Conservation (phyloP, 2,329 filamentous ascomycete genomes). For the Cyclaneusma minus region DNA sequence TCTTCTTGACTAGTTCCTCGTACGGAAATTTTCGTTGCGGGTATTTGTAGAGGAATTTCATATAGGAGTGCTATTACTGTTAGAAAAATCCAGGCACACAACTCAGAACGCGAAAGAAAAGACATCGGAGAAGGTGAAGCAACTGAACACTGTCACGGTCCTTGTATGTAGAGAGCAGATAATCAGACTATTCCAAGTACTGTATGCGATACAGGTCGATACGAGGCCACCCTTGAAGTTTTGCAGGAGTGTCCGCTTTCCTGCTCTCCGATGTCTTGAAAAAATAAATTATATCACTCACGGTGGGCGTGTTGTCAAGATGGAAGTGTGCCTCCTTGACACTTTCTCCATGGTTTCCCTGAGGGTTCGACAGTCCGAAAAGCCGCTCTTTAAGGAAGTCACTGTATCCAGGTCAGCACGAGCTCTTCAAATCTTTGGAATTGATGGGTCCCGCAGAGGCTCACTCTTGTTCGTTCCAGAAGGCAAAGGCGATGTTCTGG, state of each 20-base stretch:
- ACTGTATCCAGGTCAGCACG: constrained; percentile 35
- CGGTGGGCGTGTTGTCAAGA: constrained; percentile 71
- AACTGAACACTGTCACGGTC: too few species aligned
- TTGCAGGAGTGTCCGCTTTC: too few species aligned
- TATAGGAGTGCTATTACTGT: constrained; percentile 68
- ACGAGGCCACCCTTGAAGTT: too few species aligned
- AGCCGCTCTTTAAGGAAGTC: constrained; percentile 89
- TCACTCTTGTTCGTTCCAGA: constrained; percentile 96
- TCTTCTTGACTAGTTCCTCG: constrained; percentile 72
- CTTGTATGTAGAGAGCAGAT: too few species aligned
- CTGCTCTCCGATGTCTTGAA: too few species aligned
- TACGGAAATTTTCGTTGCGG: constrained; percentile 88
- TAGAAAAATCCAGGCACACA: constrained; percentile 8
- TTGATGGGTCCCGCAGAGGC: constrained; percentile 19
- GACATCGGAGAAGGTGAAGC: background rate
- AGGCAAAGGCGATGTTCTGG: constrained; percentile 88
- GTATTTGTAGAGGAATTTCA: constrained; percentile 98
- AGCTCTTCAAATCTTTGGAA: constrained; percentile 1
- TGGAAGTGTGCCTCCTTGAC: constrained; percentile 96
- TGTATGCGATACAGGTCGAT: too few species aligned
- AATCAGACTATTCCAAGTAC: background rate
- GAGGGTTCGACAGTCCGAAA: constrained; percentile 88
- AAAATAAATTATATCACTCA: too few species aligned
- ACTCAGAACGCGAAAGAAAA: too few species aligned
- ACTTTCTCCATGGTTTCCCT: constrained; percentile 94